Evolutionary conservation across 495 filamentous ascomycete genomes (phyloP), one percentile per base, ranked within the genome.

Genomic region (Tuber umbilicatum): DNA sequence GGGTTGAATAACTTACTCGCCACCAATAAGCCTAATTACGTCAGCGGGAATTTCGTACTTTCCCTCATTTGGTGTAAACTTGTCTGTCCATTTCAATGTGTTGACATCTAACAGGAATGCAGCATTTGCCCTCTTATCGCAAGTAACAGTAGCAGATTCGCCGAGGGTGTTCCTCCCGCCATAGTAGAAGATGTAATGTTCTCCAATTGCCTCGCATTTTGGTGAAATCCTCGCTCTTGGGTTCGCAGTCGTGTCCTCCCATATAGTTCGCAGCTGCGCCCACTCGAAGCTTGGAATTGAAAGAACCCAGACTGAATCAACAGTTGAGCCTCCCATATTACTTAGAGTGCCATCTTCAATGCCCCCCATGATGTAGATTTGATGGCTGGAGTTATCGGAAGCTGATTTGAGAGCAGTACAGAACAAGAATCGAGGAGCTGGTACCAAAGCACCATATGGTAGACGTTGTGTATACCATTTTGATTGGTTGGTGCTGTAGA

Each of bases 381-480:
- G 73, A n/a, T 77, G 50, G 23, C 41, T 70, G 37, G 75, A 74
- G 60, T 68, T 68, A 31, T 74, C 75, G 5, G 72, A 21, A 19
- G 73, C 69, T 17, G 40, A 69, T 1, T 72, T 60, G 14, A 75
- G 23, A 5, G 60, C 38, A 7, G 27, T 37, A 40, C 76, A 78
- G 72, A 74, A 74, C 1, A 39, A 39, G 17, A 68, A 27, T 23
- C 73, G 69, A 45, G 76, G 70, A 14, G 68, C 9, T 5, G 76
- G 76, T 7, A 69, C 37, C 5, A 35, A 27, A 1, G 39, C 39
- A 16, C 2, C 50, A 35, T 12, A 27, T 42, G 68, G 68, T 21
- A 74, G 27, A 3, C n/a, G 19, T n/a, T 72, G 64, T 19, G 69
- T 71, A 55, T 73, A 78, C 76, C 76, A 78, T 23, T 67, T 72